Evolutionary conservation across 2,329 filamentous ascomycete species (phyloP), one percentile per base, ranked within the genome.

Genomic region (Ploettnerulaceae sp.): DNA sequence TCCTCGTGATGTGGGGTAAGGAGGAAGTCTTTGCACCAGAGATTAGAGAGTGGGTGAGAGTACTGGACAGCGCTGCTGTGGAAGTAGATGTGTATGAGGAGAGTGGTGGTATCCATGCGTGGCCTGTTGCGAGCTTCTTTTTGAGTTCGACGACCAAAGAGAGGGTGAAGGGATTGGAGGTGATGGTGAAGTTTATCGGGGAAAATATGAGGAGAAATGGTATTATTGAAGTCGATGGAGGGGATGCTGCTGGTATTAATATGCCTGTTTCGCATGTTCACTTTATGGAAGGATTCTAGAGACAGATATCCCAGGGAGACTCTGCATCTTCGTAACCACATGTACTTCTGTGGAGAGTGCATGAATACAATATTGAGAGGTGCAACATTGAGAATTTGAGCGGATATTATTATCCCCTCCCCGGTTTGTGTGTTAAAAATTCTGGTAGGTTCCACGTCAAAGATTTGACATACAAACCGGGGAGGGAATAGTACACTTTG

Each of bases 11-110:
- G 5, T 90, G 83, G 58, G 86, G 88, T 0, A 75, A 78, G 1
- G 85, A 90, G 62, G 89, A 94, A 63, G 82, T 93, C 0, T 81
- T 94, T 53, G 81, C 79, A 1, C 76, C 80, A 0, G 86, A 89
- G 53, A 83, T 87, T 14, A 70, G 77, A 54, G 71, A 73, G 18
- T 68, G 89, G 49, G 69, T 86, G 9, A 64, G 66, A 9, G 66
- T 76, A 22, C 69, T 87, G 47, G 69, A 71, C 47, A 72, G 71
- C 39, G 70, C 74, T 11, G 74, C 74, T 3, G 65, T 78, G 25
- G 72, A 48, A 71, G 54, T 56, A 1, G 34, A 73, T 44, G 72
- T n/a, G 12, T 41, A 51, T 57, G 77, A 79, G 59, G 80, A 86
- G 55, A 67, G 72, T 21, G 82, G 78, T 11, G 82, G 79, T 2